Evolutionary conservation across 73 alveolate species (phyloP).

Genomic region (Uronychia binucleata): DNA sequence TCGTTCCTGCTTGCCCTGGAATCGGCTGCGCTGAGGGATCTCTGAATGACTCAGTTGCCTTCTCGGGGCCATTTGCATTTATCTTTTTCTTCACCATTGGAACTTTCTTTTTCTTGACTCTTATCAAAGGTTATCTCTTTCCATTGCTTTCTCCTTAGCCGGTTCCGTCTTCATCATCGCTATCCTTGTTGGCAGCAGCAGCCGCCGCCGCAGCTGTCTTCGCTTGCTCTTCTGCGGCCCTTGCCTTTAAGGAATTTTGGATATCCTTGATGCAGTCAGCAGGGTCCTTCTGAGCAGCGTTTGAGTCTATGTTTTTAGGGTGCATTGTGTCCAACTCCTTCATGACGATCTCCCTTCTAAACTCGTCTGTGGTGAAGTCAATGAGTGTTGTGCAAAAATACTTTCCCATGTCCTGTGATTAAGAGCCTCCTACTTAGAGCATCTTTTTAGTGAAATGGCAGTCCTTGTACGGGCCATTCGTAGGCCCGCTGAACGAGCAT

Average conservation of each 20-base stretch:
- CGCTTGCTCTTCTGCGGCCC: neutral
- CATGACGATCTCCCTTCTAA: no score
- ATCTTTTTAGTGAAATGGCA: conserved; percentile 51
- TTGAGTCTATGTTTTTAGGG: neutral
- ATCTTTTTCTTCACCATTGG: neutral
- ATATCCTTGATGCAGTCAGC: neutral
- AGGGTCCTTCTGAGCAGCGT: neutral
- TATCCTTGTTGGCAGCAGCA: neutral
- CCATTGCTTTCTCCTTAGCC: neutral
- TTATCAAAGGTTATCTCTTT: neutral
- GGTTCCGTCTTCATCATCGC: neutral
- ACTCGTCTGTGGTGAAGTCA: no score
- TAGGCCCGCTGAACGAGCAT: conserved; percentile 65
- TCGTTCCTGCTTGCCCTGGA: neutral
- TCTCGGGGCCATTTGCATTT: neutral
- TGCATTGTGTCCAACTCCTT: no score
- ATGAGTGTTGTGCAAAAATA: no score
- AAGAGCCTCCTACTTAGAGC: no score
- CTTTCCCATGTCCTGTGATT: conserved; percentile 50
- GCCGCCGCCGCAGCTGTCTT: neutral
- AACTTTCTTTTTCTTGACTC: neutral
- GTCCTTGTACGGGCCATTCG: conserved; percentile 38
- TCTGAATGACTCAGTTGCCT: neutral
- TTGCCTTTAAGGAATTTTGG: neutral
- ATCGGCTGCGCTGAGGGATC: neutral